Evolutionary conservation across 2,329 filamentous ascomycete genomes (phyloP).

Genomic region (Cordyceps sp.): DNA sequence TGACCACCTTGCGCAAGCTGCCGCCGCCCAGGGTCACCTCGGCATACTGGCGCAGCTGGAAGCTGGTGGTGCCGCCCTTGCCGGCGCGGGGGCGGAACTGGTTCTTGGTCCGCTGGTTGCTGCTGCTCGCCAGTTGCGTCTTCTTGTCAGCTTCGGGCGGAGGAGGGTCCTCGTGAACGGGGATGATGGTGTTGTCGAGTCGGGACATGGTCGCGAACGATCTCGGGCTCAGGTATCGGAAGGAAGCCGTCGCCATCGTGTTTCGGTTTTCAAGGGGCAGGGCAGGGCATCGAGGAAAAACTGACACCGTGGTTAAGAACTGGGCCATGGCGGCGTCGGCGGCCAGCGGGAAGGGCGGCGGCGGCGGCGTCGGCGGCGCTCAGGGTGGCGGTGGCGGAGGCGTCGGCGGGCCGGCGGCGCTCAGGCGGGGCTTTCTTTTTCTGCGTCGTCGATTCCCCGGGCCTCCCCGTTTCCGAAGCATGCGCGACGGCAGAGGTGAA

Average conservation of each 20-base stretch:
- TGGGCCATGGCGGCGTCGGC: slow-evolving; percentile 23
- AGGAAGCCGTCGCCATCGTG: slow-evolving; percentile 8
- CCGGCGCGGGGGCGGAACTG: slow-evolving; percentile 82
- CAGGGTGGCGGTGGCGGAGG: too few relatives aligned
- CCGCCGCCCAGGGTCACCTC: slow-evolving; percentile 93
- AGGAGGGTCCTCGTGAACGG: slow-evolving; percentile 13
- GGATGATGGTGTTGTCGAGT: slow-evolving; percentile 14
- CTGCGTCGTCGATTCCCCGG: too few relatives aligned
- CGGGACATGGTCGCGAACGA: slow-evolving; percentile 14
- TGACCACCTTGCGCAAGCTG: slow-evolving; percentile 89
- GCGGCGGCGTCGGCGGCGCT: too few relatives aligned
- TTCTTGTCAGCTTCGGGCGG: slow-evolving; percentile 17
- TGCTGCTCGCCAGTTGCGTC: slow-evolving; percentile 19
- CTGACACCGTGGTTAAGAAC: slow-evolving; percentile 26
- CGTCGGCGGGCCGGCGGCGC: too few relatives aligned
- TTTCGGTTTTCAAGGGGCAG: background rate
- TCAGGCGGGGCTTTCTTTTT: too few relatives aligned
- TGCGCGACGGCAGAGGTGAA: too few relatives aligned
- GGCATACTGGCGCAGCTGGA: slow-evolving; percentile 93
- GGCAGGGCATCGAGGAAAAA: slow-evolving; percentile 5
- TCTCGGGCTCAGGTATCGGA: slow-evolving; percentile 16
- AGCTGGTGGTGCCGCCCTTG: slow-evolving; percentile 73
- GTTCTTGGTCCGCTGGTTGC: slow-evolving; percentile 74
- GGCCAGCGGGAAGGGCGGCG: too few relatives aligned
- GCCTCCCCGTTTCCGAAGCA: too few relatives aligned